A percentile compares a stretch with the other conserved stretches of the same genome.
These are phyloP conservation scores for Jackrogersella multiformis DNA, from an alignment of 495 filamentous ascomycete species.

Conservation along the genomic window DNA sequence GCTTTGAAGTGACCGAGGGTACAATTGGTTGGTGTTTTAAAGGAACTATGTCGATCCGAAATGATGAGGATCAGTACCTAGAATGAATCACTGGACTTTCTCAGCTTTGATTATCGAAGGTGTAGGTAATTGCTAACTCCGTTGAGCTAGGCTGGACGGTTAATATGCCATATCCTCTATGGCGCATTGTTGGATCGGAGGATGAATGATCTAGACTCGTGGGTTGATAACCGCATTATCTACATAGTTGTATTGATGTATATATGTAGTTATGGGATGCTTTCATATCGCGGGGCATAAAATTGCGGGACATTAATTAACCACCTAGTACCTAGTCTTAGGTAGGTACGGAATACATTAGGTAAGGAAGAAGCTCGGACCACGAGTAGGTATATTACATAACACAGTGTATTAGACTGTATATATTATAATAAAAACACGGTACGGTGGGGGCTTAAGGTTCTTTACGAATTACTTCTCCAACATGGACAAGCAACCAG, in stretches of 20 bases:
- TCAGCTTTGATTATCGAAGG: not conserved
- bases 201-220: not conserved
- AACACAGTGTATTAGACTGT: not conserved
- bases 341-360: not conserved
- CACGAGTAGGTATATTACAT: not conserved
- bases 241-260: too few species aligned
- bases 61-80: conserved; percentile 35
- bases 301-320: not conserved
- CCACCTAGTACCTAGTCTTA: too few species aligned
- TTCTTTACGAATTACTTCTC: conserved; percentile 7
- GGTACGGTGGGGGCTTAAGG: not conserved
- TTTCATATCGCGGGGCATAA: not conserved
- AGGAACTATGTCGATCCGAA: conserved; percentile 45
- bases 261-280: too few species aligned
- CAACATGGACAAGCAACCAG: conserved; percentile 9
- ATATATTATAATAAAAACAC: not conserved
- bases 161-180: not conserved
- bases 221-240: too few species aligned
- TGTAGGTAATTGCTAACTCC: not conserved
- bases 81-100: not conserved
- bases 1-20: conserved; percentile 3
- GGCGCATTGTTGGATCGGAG: not conserved
- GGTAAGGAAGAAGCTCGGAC: not conserved
- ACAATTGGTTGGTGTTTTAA: conserved; percentile 8
- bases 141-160: not conserved